Evolutionary conservation across 306 rosid genomes (phyloP).

Genomic region (Purshia tridentata): DNA sequence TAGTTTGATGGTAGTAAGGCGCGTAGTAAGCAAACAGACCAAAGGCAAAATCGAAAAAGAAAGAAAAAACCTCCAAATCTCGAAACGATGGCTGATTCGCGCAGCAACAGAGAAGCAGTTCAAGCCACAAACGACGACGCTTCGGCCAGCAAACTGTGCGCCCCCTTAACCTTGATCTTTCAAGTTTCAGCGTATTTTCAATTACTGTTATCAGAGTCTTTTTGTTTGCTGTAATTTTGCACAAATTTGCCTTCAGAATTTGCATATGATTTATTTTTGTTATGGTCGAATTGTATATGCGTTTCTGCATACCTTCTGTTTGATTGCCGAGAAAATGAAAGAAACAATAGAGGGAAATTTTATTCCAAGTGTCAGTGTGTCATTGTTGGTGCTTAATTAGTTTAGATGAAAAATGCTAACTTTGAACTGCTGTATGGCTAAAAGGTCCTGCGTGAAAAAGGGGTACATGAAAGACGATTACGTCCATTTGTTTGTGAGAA

Average conservation of each 20-base stretch:
- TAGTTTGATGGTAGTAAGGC: too few species aligned
- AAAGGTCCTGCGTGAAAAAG: conserved; percentile 91
- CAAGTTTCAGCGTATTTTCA: not conserved
- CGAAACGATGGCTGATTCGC: conserved; percentile 37
- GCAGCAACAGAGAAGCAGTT: conserved; percentile 57
- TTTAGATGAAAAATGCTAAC: conserved; percentile 11
- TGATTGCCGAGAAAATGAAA: conserved; percentile 6
- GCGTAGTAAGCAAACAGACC: not conserved
- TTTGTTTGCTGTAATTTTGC: not conserved
- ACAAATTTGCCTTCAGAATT: not conserved
- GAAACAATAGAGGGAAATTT: not conserved
- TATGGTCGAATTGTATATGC: not conserved
- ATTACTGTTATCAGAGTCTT: too few species aligned
- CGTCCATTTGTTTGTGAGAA: conserved; percentile 79
- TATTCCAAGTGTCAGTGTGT: not conserved
- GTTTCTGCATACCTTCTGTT: not conserved
- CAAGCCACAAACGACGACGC: conserved; percentile 84
- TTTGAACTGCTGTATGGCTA: conserved; percentile 20
- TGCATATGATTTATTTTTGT: not conserved
- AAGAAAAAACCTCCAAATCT: not conserved
- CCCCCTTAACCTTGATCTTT: not conserved
- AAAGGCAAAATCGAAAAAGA: not conserved
- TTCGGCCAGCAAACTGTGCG: conserved; percentile 70
- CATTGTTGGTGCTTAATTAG: not conserved
- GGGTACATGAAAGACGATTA: conserved; percentile 95